Conservation (phyloP, 495 filamentous ascomycete species). For the Aspergillus panamensis region DNA sequence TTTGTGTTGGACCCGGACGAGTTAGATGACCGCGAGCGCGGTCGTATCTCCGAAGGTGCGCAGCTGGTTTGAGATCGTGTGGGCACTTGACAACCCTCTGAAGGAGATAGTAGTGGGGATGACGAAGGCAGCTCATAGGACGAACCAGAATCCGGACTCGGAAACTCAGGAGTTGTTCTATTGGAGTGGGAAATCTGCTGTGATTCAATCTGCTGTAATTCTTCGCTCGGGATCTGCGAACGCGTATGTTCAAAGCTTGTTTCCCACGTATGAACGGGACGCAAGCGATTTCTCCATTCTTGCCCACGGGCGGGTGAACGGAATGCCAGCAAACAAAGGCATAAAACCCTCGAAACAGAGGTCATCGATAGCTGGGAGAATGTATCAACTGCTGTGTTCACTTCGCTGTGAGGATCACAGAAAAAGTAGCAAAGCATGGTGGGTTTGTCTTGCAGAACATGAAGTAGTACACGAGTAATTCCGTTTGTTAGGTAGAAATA, state of each 20-base stretch:
- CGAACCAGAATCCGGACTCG: neutral
- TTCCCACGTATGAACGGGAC: slow-evolving; percentile 21
- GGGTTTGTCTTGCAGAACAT: slow-evolving; percentile 31
- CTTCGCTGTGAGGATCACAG: slow-evolving; percentile 31
- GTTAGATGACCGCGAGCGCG: too few species aligned
- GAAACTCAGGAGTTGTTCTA: slow-evolving; percentile 14
- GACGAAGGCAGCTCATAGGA: too few species aligned
- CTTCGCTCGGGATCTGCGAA: slow-evolving; percentile 15
- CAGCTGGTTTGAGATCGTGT: too few species aligned
- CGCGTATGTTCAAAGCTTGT: slow-evolving; percentile 16
- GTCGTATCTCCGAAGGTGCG: too few species aligned
- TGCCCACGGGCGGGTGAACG: slow-evolving; percentile 20
- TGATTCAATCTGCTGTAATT: too few species aligned
- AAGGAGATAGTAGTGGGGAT: too few species aligned
- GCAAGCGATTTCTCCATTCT: slow-evolving; percentile 29
- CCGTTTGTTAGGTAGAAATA: slow-evolving; percentile 35
- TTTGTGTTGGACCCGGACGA: too few species aligned
- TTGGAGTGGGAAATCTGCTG: too few species aligned
- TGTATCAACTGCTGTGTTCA: slow-evolving; percentile 11
- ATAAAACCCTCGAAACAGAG: slow-evolving; percentile 15
- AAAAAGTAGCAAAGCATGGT: slow-evolving; percentile 37
- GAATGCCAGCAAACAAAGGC: slow-evolving; percentile 24
- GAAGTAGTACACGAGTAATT: slow-evolving; percentile 31
- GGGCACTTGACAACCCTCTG: too few species aligned
- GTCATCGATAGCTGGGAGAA: slow-evolving; percentile 5